Conservation (phyloP, 495 filamentous ascomycete genomes). For the Hypoxylon crocopeplum region DNA sequence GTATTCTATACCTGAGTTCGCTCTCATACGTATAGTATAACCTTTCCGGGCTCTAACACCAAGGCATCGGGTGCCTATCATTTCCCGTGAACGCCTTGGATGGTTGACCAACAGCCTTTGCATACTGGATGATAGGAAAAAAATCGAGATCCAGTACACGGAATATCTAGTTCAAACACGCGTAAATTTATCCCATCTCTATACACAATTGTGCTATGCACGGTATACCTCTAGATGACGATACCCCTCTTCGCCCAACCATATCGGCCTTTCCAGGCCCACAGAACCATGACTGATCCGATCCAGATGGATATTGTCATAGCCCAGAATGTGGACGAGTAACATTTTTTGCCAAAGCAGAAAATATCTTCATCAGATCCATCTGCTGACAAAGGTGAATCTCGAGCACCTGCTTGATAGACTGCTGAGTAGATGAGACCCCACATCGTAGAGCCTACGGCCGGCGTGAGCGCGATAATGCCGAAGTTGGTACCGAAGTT, state of each 20-base stretch:
- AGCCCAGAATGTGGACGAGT: conserved; percentile 78
- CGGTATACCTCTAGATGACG: conserved; percentile 57
- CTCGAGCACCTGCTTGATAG: conserved; percentile 70
- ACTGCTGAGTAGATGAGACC: conserved; percentile 80
- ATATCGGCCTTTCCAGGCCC: conserved; percentile 78
- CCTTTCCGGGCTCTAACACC: too few relatives aligned
- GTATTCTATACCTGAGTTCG: too few relatives aligned
- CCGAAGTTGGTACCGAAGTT: conserved; percentile 99
- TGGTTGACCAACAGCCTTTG: too few relatives aligned
- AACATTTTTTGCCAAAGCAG: conserved; percentile 81
- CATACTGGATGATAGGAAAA: too few relatives aligned
- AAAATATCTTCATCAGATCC: conserved; percentile 54
- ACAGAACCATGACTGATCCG: conserved; percentile 73
- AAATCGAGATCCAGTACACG: too few relatives aligned
- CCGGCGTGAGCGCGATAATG: conserved; percentile 89
- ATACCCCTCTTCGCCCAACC: conserved; percentile 83
- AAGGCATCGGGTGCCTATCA: too few relatives aligned
- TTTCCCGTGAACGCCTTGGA: too few relatives aligned
- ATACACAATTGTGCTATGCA: neutral
- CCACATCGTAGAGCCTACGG: conserved; percentile 83
- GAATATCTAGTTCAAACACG: too few relatives aligned
- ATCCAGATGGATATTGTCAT: conserved; percentile 79
- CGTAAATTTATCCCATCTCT: neutral
- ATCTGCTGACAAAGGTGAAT: conserved; percentile 22
- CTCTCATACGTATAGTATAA: too few relatives aligned